phyloP scores from a whole-genome alignment of 371 early-diverging fungal genomes.

The Mucor ambiguus region DNA sequence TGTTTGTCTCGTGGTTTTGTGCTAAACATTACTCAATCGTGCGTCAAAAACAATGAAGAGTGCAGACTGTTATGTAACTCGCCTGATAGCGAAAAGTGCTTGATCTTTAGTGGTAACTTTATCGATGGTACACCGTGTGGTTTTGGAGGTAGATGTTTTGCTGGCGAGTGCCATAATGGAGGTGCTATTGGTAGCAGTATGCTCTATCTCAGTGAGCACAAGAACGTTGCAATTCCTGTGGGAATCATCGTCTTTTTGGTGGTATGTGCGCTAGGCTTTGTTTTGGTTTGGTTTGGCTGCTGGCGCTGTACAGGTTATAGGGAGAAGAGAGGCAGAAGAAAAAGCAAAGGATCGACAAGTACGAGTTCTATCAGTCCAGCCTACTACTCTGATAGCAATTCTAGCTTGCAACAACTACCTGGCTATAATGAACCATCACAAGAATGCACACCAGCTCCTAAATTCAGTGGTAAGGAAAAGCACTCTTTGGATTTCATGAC shows the following conservation, averaged over 20 bases:
- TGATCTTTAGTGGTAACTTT: constrained; percentile 77
- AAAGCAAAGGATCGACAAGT: not conserved
- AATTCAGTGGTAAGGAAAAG: not conserved
- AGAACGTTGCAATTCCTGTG: constrained; percentile 55
- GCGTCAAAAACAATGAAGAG: constrained; percentile 48
- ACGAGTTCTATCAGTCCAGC: not conserved
- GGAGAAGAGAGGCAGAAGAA: constrained; percentile 6
- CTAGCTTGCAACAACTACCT: not conserved
- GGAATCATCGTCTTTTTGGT: constrained; percentile 51
- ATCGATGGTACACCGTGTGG: constrained; percentile 93
- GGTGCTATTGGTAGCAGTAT: not conserved
- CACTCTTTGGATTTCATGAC: not conserved
- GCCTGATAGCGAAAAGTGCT: constrained; percentile 59
- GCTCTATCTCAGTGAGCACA: constrained; percentile 45
- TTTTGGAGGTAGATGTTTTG: constrained; percentile 61
- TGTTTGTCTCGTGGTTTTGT: constrained; percentile 61
- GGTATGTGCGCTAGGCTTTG: constrained; percentile 50
- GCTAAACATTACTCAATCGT: constrained; percentile 50
- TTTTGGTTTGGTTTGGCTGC: constrained; percentile 47
- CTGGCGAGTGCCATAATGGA: constrained; percentile 40
- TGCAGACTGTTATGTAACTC: constrained; percentile 74
- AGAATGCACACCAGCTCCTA: not conserved
- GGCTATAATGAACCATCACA: not conserved
- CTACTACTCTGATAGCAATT: not conserved
- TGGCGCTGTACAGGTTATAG: constrained; percentile 26